These are phyloP conservation scores for Phoma herbarum DNA, from an alignment of 2,329 filamentous ascomycete genomes.

Conservation along the genomic window DNA sequence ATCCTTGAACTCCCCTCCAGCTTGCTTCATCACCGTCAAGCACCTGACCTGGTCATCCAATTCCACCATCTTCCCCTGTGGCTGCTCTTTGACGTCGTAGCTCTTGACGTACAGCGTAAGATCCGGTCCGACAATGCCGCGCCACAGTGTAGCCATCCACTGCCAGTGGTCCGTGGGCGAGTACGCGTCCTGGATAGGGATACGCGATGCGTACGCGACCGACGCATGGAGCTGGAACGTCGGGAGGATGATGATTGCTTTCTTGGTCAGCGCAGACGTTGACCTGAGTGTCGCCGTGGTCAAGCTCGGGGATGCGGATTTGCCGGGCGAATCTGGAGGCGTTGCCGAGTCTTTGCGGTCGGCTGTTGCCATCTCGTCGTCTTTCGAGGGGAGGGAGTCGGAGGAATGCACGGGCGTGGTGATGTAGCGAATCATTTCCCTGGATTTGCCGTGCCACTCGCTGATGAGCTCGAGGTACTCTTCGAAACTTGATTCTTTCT, in stretches of 20 bases:
- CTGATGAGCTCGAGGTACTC: constrained; percentile 74
- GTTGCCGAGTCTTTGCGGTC: constrained; percentile 33
- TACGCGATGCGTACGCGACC: constrained; percentile 75
- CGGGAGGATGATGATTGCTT: constrained; percentile 79
- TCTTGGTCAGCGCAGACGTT: constrained; percentile 30
- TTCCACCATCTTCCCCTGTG: constrained; percentile 53
- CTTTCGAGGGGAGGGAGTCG: constrained; percentile 24
- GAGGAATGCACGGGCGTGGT: constrained; percentile 40
- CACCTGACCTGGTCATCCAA: constrained; percentile 52
- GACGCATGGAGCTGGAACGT: constrained; percentile 82
- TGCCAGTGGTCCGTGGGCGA: constrained; percentile 92
- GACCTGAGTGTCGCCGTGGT: constrained; percentile 18
- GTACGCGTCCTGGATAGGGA: constrained; percentile 81
- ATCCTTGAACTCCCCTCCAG: constrained; percentile 49
- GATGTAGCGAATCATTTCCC: constrained; percentile 71
- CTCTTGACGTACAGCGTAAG: constrained; percentile 72
- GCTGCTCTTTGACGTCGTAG: constrained; percentile 40
- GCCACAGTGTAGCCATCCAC: constrained; percentile 95
- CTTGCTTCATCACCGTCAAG: constrained; percentile 51
- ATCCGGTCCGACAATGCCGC: constrained; percentile 83
- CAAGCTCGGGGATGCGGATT: constrained; percentile 3
- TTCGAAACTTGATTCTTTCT: constrained; percentile 50
- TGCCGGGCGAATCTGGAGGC: constrained; percentile 16
- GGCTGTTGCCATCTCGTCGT: constrained; percentile 9
- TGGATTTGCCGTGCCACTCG: constrained; percentile 78